phyloP scores from a whole-genome alignment of 257 asterid genomes.

The Rhazya stricta region DNA sequence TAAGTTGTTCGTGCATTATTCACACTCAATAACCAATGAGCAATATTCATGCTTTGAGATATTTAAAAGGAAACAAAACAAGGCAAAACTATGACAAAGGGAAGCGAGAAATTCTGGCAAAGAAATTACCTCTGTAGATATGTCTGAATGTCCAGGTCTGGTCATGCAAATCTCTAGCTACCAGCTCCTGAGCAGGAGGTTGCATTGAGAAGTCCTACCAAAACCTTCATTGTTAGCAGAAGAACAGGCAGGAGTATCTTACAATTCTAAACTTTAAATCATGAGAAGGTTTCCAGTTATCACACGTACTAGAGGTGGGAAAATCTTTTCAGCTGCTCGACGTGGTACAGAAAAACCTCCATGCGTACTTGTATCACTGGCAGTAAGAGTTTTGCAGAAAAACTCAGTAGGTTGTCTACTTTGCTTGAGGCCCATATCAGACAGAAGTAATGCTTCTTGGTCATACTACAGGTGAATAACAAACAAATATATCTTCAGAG shows the following conservation, averaged over 20 bases:
- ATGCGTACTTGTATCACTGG: slow-evolving; percentile 98
- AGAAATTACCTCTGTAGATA: slow-evolving; percentile 73
- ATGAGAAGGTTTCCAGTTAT: background rate
- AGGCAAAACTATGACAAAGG: background rate
- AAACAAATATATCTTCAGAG: slow-evolving; percentile 15
- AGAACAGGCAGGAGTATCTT: background rate
- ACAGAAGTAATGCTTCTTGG: slow-evolving; percentile 77
- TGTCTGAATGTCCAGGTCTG: slow-evolving; percentile 95
- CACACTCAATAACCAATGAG: background rate
- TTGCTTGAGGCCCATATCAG: slow-evolving; percentile 81
- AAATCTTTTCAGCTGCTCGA: slow-evolving; percentile 96
- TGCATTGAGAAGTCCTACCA: slow-evolving; percentile 92
- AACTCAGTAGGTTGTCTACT: slow-evolving; percentile 83
- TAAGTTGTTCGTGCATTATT: slow-evolving; percentile 8
- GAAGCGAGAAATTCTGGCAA: background rate
- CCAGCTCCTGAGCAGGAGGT: slow-evolving; percentile 94
- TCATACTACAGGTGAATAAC: slow-evolving; percentile 50
- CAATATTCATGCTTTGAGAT: background rate
- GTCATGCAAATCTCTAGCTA: slow-evolving; percentile 91
- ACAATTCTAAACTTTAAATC: background rate
- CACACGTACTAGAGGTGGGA: slow-evolving; percentile 72
- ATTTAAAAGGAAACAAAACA: background rate
- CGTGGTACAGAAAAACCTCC: slow-evolving; percentile 99
- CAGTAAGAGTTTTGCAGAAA: slow-evolving; percentile 94
- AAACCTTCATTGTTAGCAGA: slow-evolving; percentile 13